A percentile compares a stretch with the other conserved stretches of the same genome.
Evolutionary conservation across 805 yeast genomes (phyloP).

Genomic region (Priceomyces castillae): DNA sequence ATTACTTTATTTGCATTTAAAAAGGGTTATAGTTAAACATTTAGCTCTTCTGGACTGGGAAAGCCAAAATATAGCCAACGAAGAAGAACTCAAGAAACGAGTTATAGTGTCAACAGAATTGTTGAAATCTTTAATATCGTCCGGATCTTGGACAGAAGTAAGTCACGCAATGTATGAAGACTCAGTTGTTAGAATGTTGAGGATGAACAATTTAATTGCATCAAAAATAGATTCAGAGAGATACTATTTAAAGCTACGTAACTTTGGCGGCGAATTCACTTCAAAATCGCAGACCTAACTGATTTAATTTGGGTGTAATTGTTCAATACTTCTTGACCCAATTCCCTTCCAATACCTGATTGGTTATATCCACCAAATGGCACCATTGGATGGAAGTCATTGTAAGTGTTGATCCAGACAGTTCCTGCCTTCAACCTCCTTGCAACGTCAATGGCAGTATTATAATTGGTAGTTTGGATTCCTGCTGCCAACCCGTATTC

Average conservation of each 20-base stretch:
- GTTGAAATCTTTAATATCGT: slow-evolving; percentile 8
- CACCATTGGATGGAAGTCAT: slow-evolving; percentile 59
- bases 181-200: slow-evolving; percentile 9
- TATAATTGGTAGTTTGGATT: slow-evolving; percentile 35
- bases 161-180: slow-evolving; percentile 5
- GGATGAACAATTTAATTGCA: slow-evolving; percentile 9
- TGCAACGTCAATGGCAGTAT: slow-evolving; percentile 14
- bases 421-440: slow-evolving; percentile 56
- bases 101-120: slow-evolving; percentile 7
- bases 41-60: slow-evolving; percentile 10
- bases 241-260: slow-evolving; percentile 5
- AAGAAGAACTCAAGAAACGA: slow-evolving; percentile 7
- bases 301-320: slow-evolving; percentile 37
- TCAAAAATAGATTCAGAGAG: slow-evolving; percentile 6
- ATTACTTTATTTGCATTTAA: slow-evolving; percentile 7
- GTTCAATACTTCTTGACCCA: slow-evolving; percentile 37
- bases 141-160: slow-evolving; percentile 12
- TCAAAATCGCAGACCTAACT: slow-evolving; percentile 4
- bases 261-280: slow-evolving; percentile 6
- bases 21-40: slow-evolving; percentile 12
- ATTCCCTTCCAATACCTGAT: slow-evolving; percentile 42
- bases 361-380: slow-evolving; percentile 40
- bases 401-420: slow-evolving; percentile 67
- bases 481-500: slow-evolving; percentile 49
- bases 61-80: slow-evolving; percentile 8